Conservation (phyloP, 2,329 filamentous ascomycete species). For the Diaporthe vaccinii region DNA sequence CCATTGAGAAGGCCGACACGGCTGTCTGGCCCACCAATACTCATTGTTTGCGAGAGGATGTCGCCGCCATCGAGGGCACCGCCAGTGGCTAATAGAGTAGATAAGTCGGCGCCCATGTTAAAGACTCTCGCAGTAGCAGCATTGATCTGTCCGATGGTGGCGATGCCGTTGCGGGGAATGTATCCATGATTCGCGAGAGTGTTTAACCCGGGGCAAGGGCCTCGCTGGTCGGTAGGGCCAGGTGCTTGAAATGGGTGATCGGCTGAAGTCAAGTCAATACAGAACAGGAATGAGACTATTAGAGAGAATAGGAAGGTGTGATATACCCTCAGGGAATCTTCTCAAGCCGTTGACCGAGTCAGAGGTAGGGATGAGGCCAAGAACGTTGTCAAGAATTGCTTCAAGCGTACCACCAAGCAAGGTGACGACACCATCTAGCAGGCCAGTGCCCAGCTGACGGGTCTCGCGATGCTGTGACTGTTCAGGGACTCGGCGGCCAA, state of each 20-base stretch:
- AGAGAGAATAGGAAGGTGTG: background rate
- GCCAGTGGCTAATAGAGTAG: slow-evolving; percentile 33
- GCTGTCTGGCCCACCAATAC: slow-evolving; percentile 40
- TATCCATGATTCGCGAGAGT: slow-evolving; percentile 55
- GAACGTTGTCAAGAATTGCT: slow-evolving; percentile 16
- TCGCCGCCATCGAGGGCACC: slow-evolving; percentile 39
- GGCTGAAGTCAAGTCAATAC: background rate
- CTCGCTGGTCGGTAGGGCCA: slow-evolving; percentile 28
- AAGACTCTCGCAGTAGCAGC: slow-evolving; percentile 39
- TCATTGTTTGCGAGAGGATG: slow-evolving; percentile 39
- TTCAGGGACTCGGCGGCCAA: background rate
- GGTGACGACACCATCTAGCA: background rate
- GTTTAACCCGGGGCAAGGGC: slow-evolving; percentile 53
- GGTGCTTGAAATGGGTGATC: background rate
- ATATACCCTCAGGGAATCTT: slow-evolving; percentile 17
- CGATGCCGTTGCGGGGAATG: slow-evolving; percentile 46
- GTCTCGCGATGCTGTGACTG: background rate
- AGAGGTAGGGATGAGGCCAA: slow-evolving; percentile 7
- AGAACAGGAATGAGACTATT: background rate
- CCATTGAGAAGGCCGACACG: slow-evolving; percentile 40
- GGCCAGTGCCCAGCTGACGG: background rate
- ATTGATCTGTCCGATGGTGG: slow-evolving; percentile 39
- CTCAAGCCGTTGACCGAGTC: background rate
- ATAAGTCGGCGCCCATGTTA: slow-evolving; percentile 40
- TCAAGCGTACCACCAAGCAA: background rate